These are phyloP conservation scores for Incumbomyces lentus DNA, from an alignment of 2,329 filamentous ascomycete genomes.

Conservation along the genomic window DNA sequence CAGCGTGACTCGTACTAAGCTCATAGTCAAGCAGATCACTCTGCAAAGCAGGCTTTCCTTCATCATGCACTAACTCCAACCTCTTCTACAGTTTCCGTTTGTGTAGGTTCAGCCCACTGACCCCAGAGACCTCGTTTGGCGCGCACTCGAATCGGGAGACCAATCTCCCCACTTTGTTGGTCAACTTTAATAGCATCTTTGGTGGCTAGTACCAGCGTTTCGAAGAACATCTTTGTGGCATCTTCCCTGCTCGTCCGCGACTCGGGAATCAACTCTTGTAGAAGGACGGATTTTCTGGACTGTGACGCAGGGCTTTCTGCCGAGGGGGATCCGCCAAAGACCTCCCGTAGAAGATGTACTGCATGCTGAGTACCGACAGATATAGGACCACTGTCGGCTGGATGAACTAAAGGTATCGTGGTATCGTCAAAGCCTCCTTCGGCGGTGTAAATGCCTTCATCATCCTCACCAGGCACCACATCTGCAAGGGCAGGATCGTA, in stretches of 20 bases:
- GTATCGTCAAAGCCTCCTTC: slow-evolving; percentile 65
- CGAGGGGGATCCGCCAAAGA: slow-evolving; percentile 60
- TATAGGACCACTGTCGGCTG: slow-evolving; percentile 73
- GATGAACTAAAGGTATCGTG: slow-evolving; percentile 62
- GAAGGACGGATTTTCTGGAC: slow-evolving; percentile 66
- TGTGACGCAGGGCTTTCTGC: slow-evolving; percentile 61
- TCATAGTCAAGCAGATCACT: no score
- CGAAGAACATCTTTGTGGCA: slow-evolving; percentile 99
- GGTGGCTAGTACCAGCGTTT: slow-evolving; percentile 86
- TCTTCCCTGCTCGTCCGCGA: slow-evolving; percentile 70
- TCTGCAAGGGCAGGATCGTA: slow-evolving; percentile 37
- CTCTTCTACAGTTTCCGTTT: slow-evolving; percentile 10
- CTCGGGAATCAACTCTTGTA: slow-evolving; percentile 86
- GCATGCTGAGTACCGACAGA: slow-evolving; percentile 90
- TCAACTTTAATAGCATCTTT: slow-evolving; percentile 98
- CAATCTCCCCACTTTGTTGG: slow-evolving; percentile 62
- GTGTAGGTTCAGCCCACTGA: slow-evolving; percentile 68
- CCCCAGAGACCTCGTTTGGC: slow-evolving; percentile 97
- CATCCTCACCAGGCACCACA: slow-evolving; percentile 35
- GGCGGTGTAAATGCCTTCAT: slow-evolving; percentile 31
- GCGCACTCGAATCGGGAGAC: slow-evolving; percentile 69
- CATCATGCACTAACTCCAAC: slow-evolving; percentile 4
- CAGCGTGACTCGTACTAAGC: no score
- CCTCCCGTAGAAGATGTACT: slow-evolving; percentile 83
- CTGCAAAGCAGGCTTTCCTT: no score